Percentiles rank a stretch among this genome's conserved stretches.
phyloP scores from a whole-genome alignment of 2,329 filamentous ascomycete species.

The Ophiostoma sp. region DNA sequence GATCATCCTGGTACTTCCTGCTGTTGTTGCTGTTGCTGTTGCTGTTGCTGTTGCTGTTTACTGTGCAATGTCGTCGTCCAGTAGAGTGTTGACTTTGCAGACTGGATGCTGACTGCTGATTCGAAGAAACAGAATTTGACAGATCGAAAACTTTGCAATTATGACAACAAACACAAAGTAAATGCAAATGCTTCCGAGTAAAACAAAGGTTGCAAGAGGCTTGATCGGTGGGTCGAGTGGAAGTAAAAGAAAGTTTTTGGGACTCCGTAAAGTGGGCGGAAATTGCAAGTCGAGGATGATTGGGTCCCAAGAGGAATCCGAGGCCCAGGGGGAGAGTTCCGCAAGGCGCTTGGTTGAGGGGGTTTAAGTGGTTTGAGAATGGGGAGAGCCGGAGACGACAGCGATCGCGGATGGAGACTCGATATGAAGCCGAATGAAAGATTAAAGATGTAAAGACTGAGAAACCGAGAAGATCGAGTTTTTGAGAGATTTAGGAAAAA shows the following conservation, averaged over 20 bases:
- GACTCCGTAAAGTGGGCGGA: constrained; percentile 31
- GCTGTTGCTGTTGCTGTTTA: not conserved
- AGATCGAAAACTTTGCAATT: constrained; percentile 8
- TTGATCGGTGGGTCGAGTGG: constrained; percentile 25
- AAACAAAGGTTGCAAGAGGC: constrained; percentile 12
- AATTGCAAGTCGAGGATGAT: constrained; percentile 31
- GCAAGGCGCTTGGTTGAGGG: constrained; percentile 27
- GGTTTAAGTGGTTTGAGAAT: constrained; percentile 14
- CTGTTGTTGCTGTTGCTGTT: not conserved
- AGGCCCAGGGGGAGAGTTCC: constrained; percentile 18
- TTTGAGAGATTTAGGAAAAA: not conserved
- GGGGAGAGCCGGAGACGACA: not conserved
- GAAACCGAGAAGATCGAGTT: not conserved
- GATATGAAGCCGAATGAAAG: not conserved
- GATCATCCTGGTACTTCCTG: constrained; percentile 20
- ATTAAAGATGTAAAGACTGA: not conserved
- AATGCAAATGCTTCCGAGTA: not conserved
- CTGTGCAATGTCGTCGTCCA: not conserved
- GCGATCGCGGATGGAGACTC: not conserved
- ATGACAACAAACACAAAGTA: not conserved
- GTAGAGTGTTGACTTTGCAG: not conserved
- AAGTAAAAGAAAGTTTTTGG: constrained; percentile 21
- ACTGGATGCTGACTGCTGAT: not conserved
- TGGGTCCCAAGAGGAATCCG: constrained; percentile 30
- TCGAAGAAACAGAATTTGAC: not conserved